phyloP scores from a whole-genome alignment of 768 basidiomycete genomes.

The Panellus pusillus region DNA sequence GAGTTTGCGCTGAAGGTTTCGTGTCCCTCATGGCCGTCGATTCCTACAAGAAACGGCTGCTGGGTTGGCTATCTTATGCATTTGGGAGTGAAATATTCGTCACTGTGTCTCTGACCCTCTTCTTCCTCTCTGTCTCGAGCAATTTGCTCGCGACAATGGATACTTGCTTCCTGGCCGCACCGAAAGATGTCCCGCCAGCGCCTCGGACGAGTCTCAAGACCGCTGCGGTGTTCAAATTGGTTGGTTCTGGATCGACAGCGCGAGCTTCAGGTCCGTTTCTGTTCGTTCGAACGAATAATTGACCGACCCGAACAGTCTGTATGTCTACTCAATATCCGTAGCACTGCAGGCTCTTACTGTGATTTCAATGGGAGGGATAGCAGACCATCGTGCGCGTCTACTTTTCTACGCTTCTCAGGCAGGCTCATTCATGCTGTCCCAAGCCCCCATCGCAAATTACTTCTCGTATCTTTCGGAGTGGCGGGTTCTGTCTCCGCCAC shows the following conservation, averaged over 20 bases:
- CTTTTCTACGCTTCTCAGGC: background rate
- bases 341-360: slow-evolving; percentile 91
- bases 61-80: background rate
- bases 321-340: slow-evolving; percentile 85
- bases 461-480: slow-evolving; percentile 74
- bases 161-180: slow-evolving; percentile 69
- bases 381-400: slow-evolving; percentile 74
- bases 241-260: slow-evolving; percentile 87
- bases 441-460: slow-evolving; percentile 67
- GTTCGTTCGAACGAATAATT: background rate
- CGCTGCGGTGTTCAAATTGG: slow-evolving; percentile 82
- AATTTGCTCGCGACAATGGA: slow-evolving; percentile 89
- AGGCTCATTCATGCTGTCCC: slow-evolving; percentile 5
- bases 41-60: too few relatives aligned
- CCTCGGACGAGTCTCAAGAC: slow-evolving; percentile 29
- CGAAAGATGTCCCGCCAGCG: slow-evolving; percentile 46
- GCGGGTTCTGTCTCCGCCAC: slow-evolving; percentile 69
- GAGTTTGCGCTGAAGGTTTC: too few relatives aligned
- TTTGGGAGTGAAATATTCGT: slow-evolving; percentile 71
- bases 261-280: slow-evolving; percentile 78
- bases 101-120: slow-evolving; percentile 76
- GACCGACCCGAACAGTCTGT: slow-evolving; percentile 53
- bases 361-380: slow-evolving; percentile 90
- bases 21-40: too few relatives aligned
- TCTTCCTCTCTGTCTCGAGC: slow-evolving; percentile 83